These are phyloP conservation scores for Boletus rubescentipes DNA, from an alignment of 768 basidiomycete genomes.

Conservation along the genomic window DNA sequence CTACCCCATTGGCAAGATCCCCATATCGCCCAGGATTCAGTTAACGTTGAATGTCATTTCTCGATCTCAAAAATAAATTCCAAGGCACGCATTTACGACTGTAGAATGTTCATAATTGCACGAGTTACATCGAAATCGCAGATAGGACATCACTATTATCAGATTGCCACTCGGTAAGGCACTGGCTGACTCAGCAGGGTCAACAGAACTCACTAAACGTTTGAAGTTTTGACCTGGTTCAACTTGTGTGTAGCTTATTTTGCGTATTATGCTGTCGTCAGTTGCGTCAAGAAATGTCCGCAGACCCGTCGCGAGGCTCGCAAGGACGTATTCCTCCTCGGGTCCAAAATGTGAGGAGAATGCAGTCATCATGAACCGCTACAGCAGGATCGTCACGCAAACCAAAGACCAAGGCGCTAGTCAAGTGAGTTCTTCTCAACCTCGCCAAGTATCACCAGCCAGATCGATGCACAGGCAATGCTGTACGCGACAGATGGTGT, in stretches of 20 bases:
- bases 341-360: conserved; percentile 39
- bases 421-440: conserved; percentile 51
- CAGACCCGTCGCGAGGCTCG: conserved; percentile 13
- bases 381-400: conserved; percentile 82
- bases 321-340: conserved; percentile 40
- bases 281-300: conserved; percentile 19
- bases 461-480: conserved; percentile 70
- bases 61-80: neutral
- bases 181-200: conserved; percentile 16
- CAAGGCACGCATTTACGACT: neutral
- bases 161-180: too few relatives aligned
- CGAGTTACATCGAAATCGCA: neutral
- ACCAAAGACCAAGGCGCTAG: conserved; percentile 95
- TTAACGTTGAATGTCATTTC: neutral
- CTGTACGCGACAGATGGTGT: conserved; percentile 98
- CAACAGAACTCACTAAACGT: neutral
- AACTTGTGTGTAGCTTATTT: neutral
- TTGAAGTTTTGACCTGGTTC: neutral
- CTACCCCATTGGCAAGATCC: neutral
- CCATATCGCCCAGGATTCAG: neutral
- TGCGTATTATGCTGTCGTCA: conserved; percentile 22
- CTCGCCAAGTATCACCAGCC: neutral
- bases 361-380: conserved; percentile 58
- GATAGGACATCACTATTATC: conserved; percentile 2
- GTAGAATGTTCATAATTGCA: neutral